These are phyloP conservation scores for Chrysanthemum makinoi DNA, from an alignment of 129 eudicot genomes.

Conservation along the genomic window DNA sequence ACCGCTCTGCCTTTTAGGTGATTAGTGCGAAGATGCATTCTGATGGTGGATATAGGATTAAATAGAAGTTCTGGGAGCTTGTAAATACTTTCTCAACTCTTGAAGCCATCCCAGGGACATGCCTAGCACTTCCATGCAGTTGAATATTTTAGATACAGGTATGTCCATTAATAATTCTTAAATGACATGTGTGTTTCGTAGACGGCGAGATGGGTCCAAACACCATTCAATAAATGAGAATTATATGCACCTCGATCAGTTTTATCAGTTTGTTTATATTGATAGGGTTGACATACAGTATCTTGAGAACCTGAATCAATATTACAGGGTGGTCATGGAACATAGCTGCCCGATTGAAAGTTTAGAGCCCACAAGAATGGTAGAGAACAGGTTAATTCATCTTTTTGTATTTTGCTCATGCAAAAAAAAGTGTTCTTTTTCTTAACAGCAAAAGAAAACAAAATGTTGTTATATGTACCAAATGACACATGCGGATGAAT, in stretches of 20 bases:
- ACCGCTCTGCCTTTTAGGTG: conserved; percentile 83
- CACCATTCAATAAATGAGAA: neutral
- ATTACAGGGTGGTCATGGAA: conserved; percentile 21
- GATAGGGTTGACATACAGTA: no score
- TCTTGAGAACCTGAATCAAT: neutral
- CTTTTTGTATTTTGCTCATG: conserved; percentile 6
- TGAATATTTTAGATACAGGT: conserved; percentile 23
- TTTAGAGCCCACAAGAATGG: neutral
- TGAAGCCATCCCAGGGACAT: conserved; percentile 9
- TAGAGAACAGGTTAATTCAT: conserved; percentile 7
- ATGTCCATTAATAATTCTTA: neutral
- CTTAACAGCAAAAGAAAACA: neutral
- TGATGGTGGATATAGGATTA: conserved; percentile 5
- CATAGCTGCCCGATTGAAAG: conserved; percentile 5
- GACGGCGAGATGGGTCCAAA: neutral
- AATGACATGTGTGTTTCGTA: neutral
- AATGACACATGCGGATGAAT: neutral
- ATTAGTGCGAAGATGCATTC: conserved; percentile 28
- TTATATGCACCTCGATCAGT: neutral
- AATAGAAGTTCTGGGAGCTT: conserved; percentile 9
- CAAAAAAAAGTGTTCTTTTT: neutral
- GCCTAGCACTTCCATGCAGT: conserved; percentile 13
- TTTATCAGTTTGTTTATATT: no score
- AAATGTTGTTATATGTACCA: neutral
- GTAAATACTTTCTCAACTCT: conserved; percentile 18